Conservation (phyloP, 2,329 filamentous ascomycete genomes). For the Penicillium sp. region DNA sequence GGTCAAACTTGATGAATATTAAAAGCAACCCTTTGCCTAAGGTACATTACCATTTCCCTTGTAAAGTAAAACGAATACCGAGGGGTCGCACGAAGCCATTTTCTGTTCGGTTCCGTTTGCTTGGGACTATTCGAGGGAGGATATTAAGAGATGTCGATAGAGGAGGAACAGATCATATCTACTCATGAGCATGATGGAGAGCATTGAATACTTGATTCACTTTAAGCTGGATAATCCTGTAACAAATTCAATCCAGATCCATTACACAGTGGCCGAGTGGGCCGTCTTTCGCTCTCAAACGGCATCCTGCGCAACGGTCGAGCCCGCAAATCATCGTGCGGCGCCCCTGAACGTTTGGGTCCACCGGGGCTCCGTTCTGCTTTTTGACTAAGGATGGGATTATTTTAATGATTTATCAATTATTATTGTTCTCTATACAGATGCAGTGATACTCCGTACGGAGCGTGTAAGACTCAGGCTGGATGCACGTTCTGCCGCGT, state of each 20-base stretch:
- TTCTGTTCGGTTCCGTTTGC: not conserved
- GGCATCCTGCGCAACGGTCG: conserved; percentile 7
- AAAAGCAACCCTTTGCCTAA: no score
- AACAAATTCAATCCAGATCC: not conserved
- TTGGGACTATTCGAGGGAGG: not conserved
- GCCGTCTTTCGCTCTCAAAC: not conserved
- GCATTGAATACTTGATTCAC: not conserved
- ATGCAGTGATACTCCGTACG: not conserved
- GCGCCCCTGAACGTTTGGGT: conserved; percentile 8
- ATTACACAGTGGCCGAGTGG: not conserved
- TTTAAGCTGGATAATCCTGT: not conserved
- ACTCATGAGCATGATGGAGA: not conserved
- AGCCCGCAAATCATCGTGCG: conserved; percentile 9
- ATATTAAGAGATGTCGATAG: not conserved
- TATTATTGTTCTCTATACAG: not conserved
- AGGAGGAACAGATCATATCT: no score
- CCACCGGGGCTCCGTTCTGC: conserved; percentile 4
- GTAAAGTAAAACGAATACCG: no score
- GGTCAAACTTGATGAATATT: no score
- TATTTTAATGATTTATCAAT: not conserved
- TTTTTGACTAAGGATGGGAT: not conserved
- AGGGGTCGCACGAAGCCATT: conserved; percentile 1
- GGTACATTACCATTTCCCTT: no score
- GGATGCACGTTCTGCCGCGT: no score
- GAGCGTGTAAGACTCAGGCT: not conserved